Conservation (phyloP, 129 eudicot genomes). For the Chrysanthemum seticuspe region DNA sequence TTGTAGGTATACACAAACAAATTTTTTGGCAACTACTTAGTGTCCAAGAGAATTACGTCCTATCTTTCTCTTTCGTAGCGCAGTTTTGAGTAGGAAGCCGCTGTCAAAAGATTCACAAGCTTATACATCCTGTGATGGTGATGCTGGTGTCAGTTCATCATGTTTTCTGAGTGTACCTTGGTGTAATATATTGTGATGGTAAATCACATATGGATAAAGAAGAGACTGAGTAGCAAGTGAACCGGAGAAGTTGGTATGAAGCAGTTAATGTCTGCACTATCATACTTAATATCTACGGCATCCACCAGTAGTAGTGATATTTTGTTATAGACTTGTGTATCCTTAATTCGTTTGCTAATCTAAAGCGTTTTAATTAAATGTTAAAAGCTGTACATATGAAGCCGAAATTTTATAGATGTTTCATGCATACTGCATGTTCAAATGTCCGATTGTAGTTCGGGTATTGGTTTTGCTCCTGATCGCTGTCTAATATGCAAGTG, state of each 20-base stretch:
- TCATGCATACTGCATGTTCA: conserved; percentile 17
- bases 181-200: conserved; percentile 14
- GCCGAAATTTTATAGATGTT: conserved; percentile 14
- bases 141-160: not conserved
- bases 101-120: conserved; percentile 6
- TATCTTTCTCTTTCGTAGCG: not conserved
- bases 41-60: not conserved
- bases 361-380: not conserved
- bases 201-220: not conserved
- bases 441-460: conserved; percentile 4
- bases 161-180: conserved; percentile 6
- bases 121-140: conserved; percentile 20
- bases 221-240: not conserved
- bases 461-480: conserved; percentile 11
- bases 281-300: conserved; percentile 4
- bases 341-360: conserved; percentile 12
- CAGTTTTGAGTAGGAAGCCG: conserved; percentile 8
- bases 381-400: conserved; percentile 26
- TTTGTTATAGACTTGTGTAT: conserved; percentile 27
- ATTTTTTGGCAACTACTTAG: conserved; percentile 16
- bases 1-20: conserved; percentile 25
- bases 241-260: conserved; percentile 12
- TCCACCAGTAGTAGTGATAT: conserved; percentile 14
- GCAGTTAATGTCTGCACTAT: conserved; percentile 19
- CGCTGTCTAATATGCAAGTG: not conserved